Evolutionary conservation across 2,329 filamentous ascomycete species (phyloP), one percentile per base, ranked within the genome.

Genomic region (Cytospora piceae): DNA sequence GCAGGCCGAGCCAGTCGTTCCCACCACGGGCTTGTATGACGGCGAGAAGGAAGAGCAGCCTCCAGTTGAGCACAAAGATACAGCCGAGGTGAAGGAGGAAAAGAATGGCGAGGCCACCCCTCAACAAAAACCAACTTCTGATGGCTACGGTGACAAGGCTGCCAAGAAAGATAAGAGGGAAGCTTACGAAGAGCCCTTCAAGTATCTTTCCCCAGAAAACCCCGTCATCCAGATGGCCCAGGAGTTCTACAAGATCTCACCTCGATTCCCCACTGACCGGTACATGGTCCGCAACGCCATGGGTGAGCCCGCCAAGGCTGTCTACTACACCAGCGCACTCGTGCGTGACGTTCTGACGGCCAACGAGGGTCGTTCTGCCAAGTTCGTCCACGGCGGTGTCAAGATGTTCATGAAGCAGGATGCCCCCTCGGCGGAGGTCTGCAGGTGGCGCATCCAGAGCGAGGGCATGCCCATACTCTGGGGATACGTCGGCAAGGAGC

Each of bases 351-450:
- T 99, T 62, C 84, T 99, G 4, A 86, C 84, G 4, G 85, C 90
- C 74, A 99, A 99, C 76, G 93, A 97, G 77, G 92, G 93, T 53
- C 89, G 91, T 32, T 93, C 93, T 55, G 90, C 98, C 78, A 96
- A 95, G 76, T 97, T 99, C 75, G 91, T 99, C 58, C 95, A 99
- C 78, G 94, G 91, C 59, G 95, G 95, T 69, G 94, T 99, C 39
- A 96, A 96, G 80, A 98, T 98, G 93, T 99, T 96, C 76, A 95
- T 98, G 83, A 97, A 96, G 82, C 94, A 98, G 77, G 93, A 97
- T 74, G 90, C 92, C 0, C 94, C 96, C 67, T 91, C 89, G 6
- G 89, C 90, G 42, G 90, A 94, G 63, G 90, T 95, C 39, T 97
- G 94, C 81, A 87, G 90, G 66, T 99, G 95, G 95, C 88, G 95